Evolutionary conservation across 805 yeast genomes (phyloP), one percentile per base, ranked within the genome.

Genomic region (Cyberlindnera euphorbiae): DNA sequence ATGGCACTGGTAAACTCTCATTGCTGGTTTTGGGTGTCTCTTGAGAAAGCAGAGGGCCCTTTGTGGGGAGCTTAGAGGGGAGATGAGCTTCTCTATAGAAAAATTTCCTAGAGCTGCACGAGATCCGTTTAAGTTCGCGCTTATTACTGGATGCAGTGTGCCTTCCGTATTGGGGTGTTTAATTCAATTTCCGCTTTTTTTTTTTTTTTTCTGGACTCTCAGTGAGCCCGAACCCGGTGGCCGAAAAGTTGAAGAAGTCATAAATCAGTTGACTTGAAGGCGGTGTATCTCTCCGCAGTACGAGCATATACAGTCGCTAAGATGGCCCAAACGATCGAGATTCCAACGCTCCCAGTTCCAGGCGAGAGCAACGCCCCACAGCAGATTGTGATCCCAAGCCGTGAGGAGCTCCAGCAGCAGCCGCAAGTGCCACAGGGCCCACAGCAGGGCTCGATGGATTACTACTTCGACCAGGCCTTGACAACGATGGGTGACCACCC

Each of bases 1-100:
- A 62, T 93, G 97, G 58, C 98, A 93, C 46, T 84, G 79, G 60
- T 81, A 76, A 35, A 86, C 76, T 77, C 96, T 82, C 96, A 86
- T 85, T 28, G 12, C n/a, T n/a, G n/a, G n/a, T n/a, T n/a, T n/a
- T n/a, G n/a, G n/a, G n/a, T n/a, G n/a, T n/a, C n/a, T n/a, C n/a
- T n/a, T n/a, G n/a, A n/a, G n/a, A n/a, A n/a, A n/a, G n/a, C n/a
- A n/a, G n/a, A n/a, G n/a, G n/a, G n/a, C n/a, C n/a, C n/a, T n/a
- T n/a, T n/a, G n/a, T n/a, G n/a, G n/a, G n/a, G n/a, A n/a, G n/a
- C n/a, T n/a, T n/a, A n/a, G n/a, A n/a, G 13, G 7, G 17, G 44
- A 32, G 33, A 37, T 34, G 42, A 32, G 44, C 27, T 36, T n/a
- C 13, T 12, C 26, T 14, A 18, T 19, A 38, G 38, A 39, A 38